These are phyloP conservation scores for Panicum miliaceum DNA, from an alignment of 176 grass and related monocot genomes.

Conservation along the genomic window DNA sequence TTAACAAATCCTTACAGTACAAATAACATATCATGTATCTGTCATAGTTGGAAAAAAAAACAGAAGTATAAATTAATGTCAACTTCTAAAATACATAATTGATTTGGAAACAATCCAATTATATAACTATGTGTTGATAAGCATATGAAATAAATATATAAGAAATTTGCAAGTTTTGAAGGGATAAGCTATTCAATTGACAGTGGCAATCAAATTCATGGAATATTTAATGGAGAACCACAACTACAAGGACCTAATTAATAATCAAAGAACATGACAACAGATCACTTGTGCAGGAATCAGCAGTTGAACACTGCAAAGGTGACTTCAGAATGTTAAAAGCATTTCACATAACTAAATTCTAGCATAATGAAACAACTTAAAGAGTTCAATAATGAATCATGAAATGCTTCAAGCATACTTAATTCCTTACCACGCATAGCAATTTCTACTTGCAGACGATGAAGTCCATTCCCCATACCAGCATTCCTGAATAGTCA, in stretches of 20 bases:
- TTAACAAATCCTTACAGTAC: conserved; percentile 17
- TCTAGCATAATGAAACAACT: conserved; percentile 24
- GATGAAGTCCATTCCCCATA: conserved; percentile 93
- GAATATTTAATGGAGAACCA: conserved; percentile 20
- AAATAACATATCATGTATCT: conserved; percentile 14
- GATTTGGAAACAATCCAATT: conserved; percentile 15
- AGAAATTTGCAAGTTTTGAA: conserved; percentile 10
- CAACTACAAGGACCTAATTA: background rate
- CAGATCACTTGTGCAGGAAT: conserved; percentile 16
- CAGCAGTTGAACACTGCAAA: conserved; percentile 15
- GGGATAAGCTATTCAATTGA: conserved; percentile 1
- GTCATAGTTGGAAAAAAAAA: background rate
- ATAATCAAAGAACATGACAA: conserved; percentile 13
- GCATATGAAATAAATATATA: conserved; percentile 18
- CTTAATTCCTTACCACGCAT: conserved; percentile 76
- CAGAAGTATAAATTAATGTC: conserved; percentile 6
- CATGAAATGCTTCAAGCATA: conserved; percentile 32
- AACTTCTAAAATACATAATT: conserved; percentile 23
- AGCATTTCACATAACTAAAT: conserved; percentile 21
- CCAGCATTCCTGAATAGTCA: conserved; percentile 84
- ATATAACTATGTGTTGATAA: conserved; percentile 1
- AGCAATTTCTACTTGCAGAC: conserved; percentile 91
- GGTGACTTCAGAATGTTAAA: conserved; percentile 6
- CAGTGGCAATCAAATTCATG: conserved; percentile 15
- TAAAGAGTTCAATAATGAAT: conserved; percentile 18